Percentiles rank a stretch among this genome's conserved stretches.
These are phyloP conservation scores for Aspergillus egyptiacus DNA, from an alignment of 495 filamentous ascomycete species.

Conservation along the genomic window DNA sequence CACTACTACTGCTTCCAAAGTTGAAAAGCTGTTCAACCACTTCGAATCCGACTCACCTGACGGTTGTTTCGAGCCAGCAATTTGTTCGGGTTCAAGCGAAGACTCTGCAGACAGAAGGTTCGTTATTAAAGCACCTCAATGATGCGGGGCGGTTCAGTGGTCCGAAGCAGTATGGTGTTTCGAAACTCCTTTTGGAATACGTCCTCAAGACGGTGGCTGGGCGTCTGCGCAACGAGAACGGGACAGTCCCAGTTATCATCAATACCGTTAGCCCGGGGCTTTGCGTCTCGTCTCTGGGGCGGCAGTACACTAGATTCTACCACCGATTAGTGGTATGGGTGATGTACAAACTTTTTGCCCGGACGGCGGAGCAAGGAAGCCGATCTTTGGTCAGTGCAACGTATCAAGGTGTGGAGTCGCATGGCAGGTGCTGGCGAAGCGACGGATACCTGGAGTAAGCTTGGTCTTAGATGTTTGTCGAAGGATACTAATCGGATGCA, in stretches of 20 bases:
- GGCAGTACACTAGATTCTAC: slow-evolving; percentile 36
- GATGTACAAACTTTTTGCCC: slow-evolving; percentile 37
- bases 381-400: slow-evolving; percentile 48
- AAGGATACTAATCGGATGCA: slow-evolving; percentile 16
- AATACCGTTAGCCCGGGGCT: slow-evolving; percentile 44
- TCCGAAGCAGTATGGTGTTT: slow-evolving; percentile 39
- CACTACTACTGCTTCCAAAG: slow-evolving; percentile 49
- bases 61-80: slow-evolving; percentile 39
- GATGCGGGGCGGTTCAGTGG: slow-evolving; percentile 23
- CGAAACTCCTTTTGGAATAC: slow-evolving; percentile 46
- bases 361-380: slow-evolving; percentile 45
- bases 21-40: slow-evolving; percentile 23
- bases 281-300: slow-evolving; percentile 34
- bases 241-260: slow-evolving; percentile 37
- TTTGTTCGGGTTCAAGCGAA: slow-evolving; percentile 34
- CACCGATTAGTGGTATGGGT: slow-evolving; percentile 34
- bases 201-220: slow-evolving; percentile 33
- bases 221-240: slow-evolving; percentile 27
- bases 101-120: slow-evolving; percentile 26
- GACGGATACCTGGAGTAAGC: slow-evolving; percentile 43
- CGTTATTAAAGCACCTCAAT: slow-evolving; percentile 33
- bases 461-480: too few relatives aligned
- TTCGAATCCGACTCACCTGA: slow-evolving; percentile 30
- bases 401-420: slow-evolving; percentile 41
- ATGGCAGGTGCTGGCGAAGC: slow-evolving; percentile 47